Percentiles rank a stretch among this genome's conserved stretches.
phyloP scores from a whole-genome alignment of 176 grass and related monocot genomes.

The Aegilops tauschii region DNA sequence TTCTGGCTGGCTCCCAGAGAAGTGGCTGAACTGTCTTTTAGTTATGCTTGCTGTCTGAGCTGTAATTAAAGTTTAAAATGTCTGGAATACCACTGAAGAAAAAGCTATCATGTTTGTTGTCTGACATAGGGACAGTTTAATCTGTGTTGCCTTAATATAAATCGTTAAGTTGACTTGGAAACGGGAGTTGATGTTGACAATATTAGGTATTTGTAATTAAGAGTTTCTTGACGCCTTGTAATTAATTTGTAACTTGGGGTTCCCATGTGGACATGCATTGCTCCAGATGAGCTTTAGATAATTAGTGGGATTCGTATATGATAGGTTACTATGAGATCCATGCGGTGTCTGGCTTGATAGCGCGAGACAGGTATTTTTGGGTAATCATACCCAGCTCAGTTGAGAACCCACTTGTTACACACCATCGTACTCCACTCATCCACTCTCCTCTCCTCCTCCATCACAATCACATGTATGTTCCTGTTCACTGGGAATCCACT shows the following conservation, averaged over 20 bases:
- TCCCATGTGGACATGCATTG: background rate
- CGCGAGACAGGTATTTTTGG: background rate
- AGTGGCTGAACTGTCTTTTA: background rate
- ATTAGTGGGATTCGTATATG: background rate
- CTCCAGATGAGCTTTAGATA: background rate
- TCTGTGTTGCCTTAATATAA: background rate
- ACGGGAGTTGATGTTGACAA: background rate
- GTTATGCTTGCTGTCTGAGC: background rate
- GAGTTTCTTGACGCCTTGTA: background rate
- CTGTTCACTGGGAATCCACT: background rate
- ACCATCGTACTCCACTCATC: background rate
- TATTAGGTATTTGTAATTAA: background rate
- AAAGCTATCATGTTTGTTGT: background rate
- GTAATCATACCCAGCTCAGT: background rate
- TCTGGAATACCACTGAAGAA: background rate
- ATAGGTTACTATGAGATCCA: background rate
- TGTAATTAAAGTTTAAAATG: background rate
- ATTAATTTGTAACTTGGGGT: background rate
- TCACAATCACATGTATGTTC: background rate
- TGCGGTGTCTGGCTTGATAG: background rate
- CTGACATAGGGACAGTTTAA: background rate
- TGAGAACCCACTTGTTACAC: background rate
- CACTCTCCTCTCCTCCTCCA: background rate
- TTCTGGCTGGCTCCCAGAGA: background rate
- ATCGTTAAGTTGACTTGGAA: background rate